Base-by-base conservation (phyloP, 176 grass and related monocot species). In the Aegilops sharonensis region DNA sequence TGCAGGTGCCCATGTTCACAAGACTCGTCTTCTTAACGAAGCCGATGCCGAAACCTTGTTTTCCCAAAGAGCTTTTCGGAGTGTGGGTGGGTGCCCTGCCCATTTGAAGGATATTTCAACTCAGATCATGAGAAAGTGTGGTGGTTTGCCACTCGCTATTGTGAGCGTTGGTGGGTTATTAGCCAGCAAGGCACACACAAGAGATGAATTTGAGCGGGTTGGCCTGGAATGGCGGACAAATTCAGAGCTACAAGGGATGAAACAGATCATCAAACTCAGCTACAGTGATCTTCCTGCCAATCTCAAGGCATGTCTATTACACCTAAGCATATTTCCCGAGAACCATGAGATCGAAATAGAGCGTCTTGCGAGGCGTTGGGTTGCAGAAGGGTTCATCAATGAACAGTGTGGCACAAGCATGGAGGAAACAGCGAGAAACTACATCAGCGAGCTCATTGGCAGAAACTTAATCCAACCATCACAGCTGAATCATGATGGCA, bases 241-340 rank as follows among this genome's bases (percentile, higher is more conserved):
- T 85, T 67, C 66, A 45, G 15, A 80, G 57, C 10, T 60, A 30
- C 68, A 82, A 39, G 24, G 17, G 14, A 32, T 91, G 60, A 85
- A 91, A 56, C 81, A 85, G 27, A 85, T 81, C 61, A 78, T 91
- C 23, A 61, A 83, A 61, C 86, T 89, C 50, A 82, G 86, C 68
- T 91, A 85, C 78, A 81, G 63, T 21, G 40, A 91, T 29, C 72
- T 91, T 63, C 42, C 70, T 18, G 10, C 75, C 24, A 35, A 85
- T 64, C 86, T 89, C 6, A 91, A 43, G 56, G 1, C 90, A 77
- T 89, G 90, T 71, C 30, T 91, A 13, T 62, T 91, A 23, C 85
- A 85, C 23, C 77, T 91, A 9, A 89, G 82, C 81, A 78, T 91
- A 85, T 91, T 85, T 70, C 68, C 85, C 2, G 70, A 89, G 48